Evolutionary conservation across 176 grass and related monocot genomes (phyloP).

Genomic region (Elaeis guineensis): DNA sequence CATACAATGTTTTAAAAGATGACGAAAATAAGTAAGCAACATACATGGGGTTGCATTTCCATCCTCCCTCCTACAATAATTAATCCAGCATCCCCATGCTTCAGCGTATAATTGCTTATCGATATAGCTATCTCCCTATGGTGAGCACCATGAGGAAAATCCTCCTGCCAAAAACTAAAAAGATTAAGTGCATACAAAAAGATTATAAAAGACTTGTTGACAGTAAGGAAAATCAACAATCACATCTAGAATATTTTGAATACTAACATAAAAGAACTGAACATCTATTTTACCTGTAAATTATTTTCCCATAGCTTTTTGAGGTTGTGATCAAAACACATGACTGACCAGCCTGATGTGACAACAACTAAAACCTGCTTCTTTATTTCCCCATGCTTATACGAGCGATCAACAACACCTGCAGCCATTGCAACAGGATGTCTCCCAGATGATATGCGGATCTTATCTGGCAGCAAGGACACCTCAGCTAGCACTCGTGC

Average conservation of each 20-base stretch:
- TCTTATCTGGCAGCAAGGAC: constrained; percentile 66
- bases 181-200: background rate
- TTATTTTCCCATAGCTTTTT: constrained; percentile 93
- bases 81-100: constrained; percentile 81
- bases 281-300: constrained; percentile 39
- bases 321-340: constrained; percentile 99
- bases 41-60: constrained; percentile 94
- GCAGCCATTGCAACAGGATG: constrained; percentile 74
- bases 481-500: constrained; percentile 70
- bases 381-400: constrained; percentile 26
- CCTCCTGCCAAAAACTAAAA: constrained; percentile 24
- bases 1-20: no score
- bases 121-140: constrained; percentile 80
- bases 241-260: constrained; percentile 2
- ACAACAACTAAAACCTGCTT: constrained; percentile 91
- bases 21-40: background rate
- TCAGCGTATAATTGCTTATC: constrained; percentile 81
- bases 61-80: constrained; percentile 81
- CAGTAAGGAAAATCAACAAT: background rate
- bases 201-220: background rate
- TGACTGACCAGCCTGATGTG: constrained; percentile 87
- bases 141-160: constrained; percentile 72
- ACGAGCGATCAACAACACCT: constrained; percentile 71
- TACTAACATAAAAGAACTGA: background rate
- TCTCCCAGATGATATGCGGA: constrained; percentile 62